Evolutionary conservation across 2,329 filamentous ascomycete species (phyloP).

Genomic region (Davidsoniella eucalypti): DNA sequence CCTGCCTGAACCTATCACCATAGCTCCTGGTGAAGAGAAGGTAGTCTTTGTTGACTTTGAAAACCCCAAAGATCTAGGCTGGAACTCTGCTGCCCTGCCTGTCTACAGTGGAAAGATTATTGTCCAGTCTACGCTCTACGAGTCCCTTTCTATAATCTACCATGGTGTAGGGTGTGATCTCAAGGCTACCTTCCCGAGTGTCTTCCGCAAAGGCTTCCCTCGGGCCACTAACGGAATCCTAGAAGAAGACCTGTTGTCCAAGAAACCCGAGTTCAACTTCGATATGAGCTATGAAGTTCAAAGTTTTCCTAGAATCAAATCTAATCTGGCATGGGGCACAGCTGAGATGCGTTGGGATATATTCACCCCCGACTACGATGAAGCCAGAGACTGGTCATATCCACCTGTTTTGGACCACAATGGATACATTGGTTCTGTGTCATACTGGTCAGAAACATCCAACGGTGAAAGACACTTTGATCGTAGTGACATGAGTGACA

Average conservation of each 20-base stretch:
- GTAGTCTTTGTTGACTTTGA: slow-evolving; percentile 12
- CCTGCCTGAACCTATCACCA: slow-evolving; percentile 11
- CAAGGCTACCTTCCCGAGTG: background rate
- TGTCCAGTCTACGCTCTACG: slow-evolving; percentile 24
- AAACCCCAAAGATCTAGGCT: slow-evolving; percentile 17
- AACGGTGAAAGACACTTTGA: too few relatives aligned
- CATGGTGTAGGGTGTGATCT: slow-evolving; percentile 14
- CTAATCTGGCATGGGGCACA: slow-evolving; percentile 20
- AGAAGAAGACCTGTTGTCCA: too few relatives aligned
- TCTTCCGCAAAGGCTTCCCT: slow-evolving; percentile 6
- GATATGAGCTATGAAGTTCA: slow-evolving; percentile 9
- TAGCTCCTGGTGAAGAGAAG: slow-evolving; percentile 18
- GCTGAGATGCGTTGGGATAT: slow-evolving; percentile 25
- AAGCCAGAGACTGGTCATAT: slow-evolving; percentile 22
- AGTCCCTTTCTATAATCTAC: slow-evolving; percentile 27
- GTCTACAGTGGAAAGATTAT: slow-evolving; percentile 28
- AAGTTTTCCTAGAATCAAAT: slow-evolving; percentile 14
- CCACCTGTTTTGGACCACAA: slow-evolving; percentile 23
- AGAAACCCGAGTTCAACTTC: slow-evolving; percentile 1
- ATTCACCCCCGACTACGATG: slow-evolving; percentile 24
- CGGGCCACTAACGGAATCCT: background rate
- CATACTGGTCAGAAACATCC: slow-evolving; percentile 7
- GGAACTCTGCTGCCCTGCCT: slow-evolving; percentile 20
- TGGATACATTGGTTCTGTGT: slow-evolving; percentile 24
- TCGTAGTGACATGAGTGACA: slow-evolving; percentile 16